These are phyloP conservation scores for Pichia sp. DNA, from an alignment of 1,139 yeast genomes.

Conservation along the genomic window DNA sequence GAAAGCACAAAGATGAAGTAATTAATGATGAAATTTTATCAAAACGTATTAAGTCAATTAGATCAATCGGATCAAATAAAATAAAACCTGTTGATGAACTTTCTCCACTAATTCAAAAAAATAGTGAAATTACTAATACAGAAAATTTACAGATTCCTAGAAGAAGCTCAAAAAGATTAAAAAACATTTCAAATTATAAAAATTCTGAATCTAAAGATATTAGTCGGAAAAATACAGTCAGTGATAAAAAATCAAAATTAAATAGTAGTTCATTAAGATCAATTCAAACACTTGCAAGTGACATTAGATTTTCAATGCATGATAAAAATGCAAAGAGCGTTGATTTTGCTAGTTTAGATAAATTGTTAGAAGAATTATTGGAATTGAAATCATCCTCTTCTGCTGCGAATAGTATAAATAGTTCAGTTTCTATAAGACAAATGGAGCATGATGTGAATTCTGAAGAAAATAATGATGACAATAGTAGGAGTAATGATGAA, in stretches of 20 bases:
- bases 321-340: slow-evolving; percentile 7
- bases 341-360: slow-evolving; percentile 11
- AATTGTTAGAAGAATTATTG: slow-evolving; percentile 8
- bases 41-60: not conserved
- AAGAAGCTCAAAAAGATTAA: slow-evolving; percentile 15
- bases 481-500: too few relatives aligned
- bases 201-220: too few relatives aligned
- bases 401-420: too few relatives aligned
- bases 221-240: not conserved
- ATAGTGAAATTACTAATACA: not conserved
- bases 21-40: slow-evolving; percentile 2
- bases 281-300: slow-evolving; percentile 8
- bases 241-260: not conserved
- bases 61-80: too few relatives aligned
- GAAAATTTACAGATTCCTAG: slow-evolving; percentile 13
- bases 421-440: too few relatives aligned
- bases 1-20: slow-evolving; percentile 7
- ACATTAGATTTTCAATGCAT: slow-evolving; percentile 1
- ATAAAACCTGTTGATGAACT: not conserved
- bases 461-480: not conserved
- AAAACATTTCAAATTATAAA: not conserved
- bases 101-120: not conserved
- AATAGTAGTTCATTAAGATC: slow-evolving; percentile 4
- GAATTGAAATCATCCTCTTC: slow-evolving; percentile 1
- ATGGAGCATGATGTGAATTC: too few relatives aligned